Evolutionary conservation across 352 stramenopile species (phyloP), one percentile per base, ranked within the genome.

Genomic region (Pythium pyrilobum): DNA sequence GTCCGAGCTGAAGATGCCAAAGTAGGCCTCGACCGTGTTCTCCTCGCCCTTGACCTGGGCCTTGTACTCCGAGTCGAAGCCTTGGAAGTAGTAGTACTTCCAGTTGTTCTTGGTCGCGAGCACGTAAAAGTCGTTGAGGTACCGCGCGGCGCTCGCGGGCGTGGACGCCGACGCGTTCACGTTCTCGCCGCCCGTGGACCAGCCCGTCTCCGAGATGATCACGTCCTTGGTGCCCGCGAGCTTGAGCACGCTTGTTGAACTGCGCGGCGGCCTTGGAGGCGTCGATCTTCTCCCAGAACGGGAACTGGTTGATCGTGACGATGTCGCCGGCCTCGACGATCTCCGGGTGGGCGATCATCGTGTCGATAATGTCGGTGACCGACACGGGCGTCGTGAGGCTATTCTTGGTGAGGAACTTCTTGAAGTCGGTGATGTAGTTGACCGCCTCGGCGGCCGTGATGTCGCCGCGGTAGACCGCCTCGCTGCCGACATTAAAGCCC

Each of bases 41-140:
- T 60, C 24, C 34, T 89, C 70, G 15, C 70, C 62, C 28, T 20
- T 15, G 48, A 88, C 64, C 61, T 75, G 50, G 40, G 74, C 63
- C 71, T 92, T 92, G 71, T 85, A 90, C 27, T 78, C 68, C 40
- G 81, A 88, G 61, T 95, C 84, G 15, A 95, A 90, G 52, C 71
- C 84, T 1, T 81, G 71, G 56, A 94, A 94, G 71, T 91, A 94
- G 72, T 90, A 94, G 66, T 92, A 92, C 67, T 91, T 88, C 75
- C 78, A 89, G 21, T 73, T 72, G 52, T 87, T 60, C 28, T 68
- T 52, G 16, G 71, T 72, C 3, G 83, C 79, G 41, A 89, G 68
- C 38, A 74, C 37, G 56, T 79, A 83, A 50, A 94, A 91, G 69
- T 92, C 76, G 52, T 90, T 82, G 48, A 92, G 53, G 71, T 88